Conservation (phyloP, 306 rosid species). For the Pterocarpus santalinus region DNA sequence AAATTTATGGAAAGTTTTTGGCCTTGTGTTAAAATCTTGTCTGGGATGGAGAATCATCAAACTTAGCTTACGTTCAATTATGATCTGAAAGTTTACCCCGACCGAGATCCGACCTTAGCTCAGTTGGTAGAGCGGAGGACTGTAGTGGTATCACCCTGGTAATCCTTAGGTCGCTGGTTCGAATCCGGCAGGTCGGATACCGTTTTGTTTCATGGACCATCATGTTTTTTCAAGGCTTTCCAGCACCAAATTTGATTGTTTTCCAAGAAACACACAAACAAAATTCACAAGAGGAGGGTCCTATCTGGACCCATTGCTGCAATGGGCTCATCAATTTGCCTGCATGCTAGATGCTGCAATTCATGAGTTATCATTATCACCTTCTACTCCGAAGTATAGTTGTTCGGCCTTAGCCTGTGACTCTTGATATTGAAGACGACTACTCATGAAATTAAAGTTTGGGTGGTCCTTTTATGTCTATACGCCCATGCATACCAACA, state of each 20-base stretch:
- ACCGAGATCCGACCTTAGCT: conserved; percentile 51
- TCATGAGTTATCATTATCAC: conserved; percentile 49
- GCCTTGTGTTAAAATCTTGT: too few species aligned
- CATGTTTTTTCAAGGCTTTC: neutral
- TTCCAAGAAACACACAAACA: conserved; percentile 11
- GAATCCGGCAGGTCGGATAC: conserved; percentile 56
- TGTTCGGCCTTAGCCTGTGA: conserved; percentile 42
- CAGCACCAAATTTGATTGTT: conserved; percentile 7
- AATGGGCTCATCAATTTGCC: conserved; percentile 9
- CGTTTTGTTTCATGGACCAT: neutral
- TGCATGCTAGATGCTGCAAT: neutral
- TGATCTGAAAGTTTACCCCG: too few species aligned
- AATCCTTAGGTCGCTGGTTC: conserved; percentile 60
- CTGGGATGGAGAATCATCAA: too few species aligned
- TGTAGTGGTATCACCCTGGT: conserved; percentile 43
- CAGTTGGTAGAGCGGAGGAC: conserved; percentile 63
- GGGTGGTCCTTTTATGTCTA: conserved; percentile 45
- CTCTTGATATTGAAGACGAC: conserved; percentile 50
- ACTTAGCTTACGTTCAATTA: too few species aligned
- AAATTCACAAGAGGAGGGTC: conserved; percentile 34
- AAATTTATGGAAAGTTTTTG: neutral
- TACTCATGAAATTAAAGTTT: conserved; percentile 23
- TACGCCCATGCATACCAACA: conserved; percentile 12
- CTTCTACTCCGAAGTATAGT: conserved; percentile 23
- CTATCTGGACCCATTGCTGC: conserved; percentile 34